Conservation (phyloP, 192 early-diverging fungal species). For the Phycomyces nitens region DNA sequence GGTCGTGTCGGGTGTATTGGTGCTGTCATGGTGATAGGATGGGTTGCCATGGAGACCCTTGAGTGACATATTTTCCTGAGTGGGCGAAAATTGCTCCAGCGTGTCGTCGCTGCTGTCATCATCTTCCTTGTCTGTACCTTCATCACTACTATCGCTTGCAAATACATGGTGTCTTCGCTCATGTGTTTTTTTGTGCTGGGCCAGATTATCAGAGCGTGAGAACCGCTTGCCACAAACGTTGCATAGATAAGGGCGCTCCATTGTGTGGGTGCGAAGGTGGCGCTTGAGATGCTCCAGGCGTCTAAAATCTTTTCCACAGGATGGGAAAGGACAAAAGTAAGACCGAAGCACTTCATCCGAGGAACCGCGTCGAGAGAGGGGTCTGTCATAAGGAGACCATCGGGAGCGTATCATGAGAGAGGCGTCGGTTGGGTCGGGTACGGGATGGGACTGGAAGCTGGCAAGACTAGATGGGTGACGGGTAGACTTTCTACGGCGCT, state of each 20-base stretch:
- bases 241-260: constrained; percentile 58
- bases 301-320: constrained; percentile 52
- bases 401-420: background rate
- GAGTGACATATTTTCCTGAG: too few relatives aligned
- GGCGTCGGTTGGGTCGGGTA: background rate
- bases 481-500: constrained; percentile 45
- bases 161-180: constrained; percentile 1
- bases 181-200: constrained; percentile 60
- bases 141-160: background rate
- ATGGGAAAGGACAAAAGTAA: constrained; percentile 50
- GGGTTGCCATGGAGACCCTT: too few relatives aligned
- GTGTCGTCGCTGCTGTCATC: background rate
- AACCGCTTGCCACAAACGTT: constrained; percentile 54
- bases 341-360: constrained; percentile 1
- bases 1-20: too few relatives aligned
- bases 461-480: background rate
- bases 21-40: too few relatives aligned
- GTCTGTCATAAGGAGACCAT: background rate
- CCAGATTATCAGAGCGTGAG: constrained; percentile 56
- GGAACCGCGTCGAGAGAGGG: background rate
- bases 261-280: constrained; percentile 56
- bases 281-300: constrained; percentile 57
- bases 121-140: background rate
- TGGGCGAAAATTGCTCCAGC: background rate
- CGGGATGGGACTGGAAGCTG: background rate